Evolutionary conservation across 2,329 filamentous ascomycete genomes (phyloP).

Genomic region (Colletotrichum abscissum): DNA sequence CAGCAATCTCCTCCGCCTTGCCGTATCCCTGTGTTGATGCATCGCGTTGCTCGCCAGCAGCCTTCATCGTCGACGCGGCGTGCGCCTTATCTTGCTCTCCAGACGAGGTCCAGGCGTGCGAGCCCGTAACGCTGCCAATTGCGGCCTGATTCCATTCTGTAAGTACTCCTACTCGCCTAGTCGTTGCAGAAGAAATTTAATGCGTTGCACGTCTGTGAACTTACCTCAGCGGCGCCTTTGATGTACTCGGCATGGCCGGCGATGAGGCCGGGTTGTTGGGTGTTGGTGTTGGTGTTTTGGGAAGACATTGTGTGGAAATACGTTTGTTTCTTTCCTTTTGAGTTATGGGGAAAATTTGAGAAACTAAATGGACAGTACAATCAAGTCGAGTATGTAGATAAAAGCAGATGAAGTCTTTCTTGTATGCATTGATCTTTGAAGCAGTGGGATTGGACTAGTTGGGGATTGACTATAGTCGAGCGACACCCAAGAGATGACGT

Average conservation of each 20-base stretch:
- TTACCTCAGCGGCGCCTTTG: constrained; percentile 75
- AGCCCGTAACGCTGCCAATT: constrained; percentile 71
- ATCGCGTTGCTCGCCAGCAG: constrained; percentile 67
- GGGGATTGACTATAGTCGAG: neutral
- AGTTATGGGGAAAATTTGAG: neutral
- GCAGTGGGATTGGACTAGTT: neutral
- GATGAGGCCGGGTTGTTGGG: constrained; percentile 68
- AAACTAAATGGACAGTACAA: fast-evolving
- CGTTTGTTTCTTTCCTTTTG: neutral
- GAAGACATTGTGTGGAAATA: constrained; percentile 9
- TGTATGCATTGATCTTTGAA: neutral
- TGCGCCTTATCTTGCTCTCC: constrained; percentile 73
- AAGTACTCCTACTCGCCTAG: neutral
- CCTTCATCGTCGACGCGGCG: constrained; percentile 72
- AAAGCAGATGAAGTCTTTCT: neutral
- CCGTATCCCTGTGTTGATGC: constrained; percentile 66
- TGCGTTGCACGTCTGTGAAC: constrained; percentile 11
- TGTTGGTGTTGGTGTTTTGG: constrained; percentile 41
- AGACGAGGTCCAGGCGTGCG: constrained; percentile 70
- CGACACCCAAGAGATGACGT: constrained; percentile 8
- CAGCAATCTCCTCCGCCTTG: constrained; percentile 72
- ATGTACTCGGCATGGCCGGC: constrained; percentile 74
- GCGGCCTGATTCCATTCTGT: constrained; percentile 54
- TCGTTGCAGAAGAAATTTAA: neutral
- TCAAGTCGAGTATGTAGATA: too few relatives aligned